A percentile compares a stretch with the other conserved stretches of the same genome.
Conservation (phyloP, 768 basidiomycete genomes). For the Tricholoma saponaceum region DNA sequence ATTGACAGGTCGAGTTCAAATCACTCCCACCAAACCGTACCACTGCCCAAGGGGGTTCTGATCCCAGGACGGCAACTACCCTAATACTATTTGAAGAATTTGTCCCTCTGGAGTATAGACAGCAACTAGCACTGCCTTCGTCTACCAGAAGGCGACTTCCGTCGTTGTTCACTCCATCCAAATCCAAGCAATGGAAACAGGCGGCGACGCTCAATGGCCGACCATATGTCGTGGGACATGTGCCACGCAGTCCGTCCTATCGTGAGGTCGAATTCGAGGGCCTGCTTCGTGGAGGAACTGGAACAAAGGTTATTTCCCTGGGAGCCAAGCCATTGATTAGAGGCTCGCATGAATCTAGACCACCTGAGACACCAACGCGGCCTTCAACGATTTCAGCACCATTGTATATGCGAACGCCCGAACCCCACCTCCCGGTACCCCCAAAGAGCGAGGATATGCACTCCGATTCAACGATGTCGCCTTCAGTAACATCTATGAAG, state of each 20-base stretch:
- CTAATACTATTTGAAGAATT: conserved; percentile 92
- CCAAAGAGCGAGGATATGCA: conserved; percentile 32
- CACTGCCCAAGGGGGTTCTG: conserved; percentile 34
- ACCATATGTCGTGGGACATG: conserved; percentile 66
- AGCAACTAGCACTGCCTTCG: conserved; percentile 60
- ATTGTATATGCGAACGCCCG: conserved; percentile 17
- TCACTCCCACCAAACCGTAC: conserved; percentile 49
- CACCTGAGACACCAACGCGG: conserved; percentile 15
- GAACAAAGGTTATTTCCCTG: conserved; percentile 42
- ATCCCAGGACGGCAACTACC: conserved; percentile 69
- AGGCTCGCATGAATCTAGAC: conserved; percentile 1
- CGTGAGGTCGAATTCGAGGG: conserved; percentile 81
- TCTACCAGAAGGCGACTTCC: conserved; percentile 59
- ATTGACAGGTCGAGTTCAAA: conserved; percentile 78
- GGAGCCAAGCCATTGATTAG: conserved; percentile 22
- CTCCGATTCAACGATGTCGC: conserved; percentile 28
- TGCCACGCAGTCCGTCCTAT: conserved; percentile 43
- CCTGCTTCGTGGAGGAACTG: conserved; percentile 52
- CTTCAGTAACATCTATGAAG: conserved; percentile 29
- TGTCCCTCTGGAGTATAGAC: conserved; percentile 83
- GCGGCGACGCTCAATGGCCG: conserved; percentile 79
- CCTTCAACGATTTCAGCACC: conserved; percentile 17
- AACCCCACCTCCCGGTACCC: conserved; percentile 12
- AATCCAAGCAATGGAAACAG: conserved; percentile 69
- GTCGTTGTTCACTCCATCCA: conserved; percentile 57